Evolutionary conservation across 441 rosid genomes (phyloP).

Genomic region (Melastoma candidum): DNA sequence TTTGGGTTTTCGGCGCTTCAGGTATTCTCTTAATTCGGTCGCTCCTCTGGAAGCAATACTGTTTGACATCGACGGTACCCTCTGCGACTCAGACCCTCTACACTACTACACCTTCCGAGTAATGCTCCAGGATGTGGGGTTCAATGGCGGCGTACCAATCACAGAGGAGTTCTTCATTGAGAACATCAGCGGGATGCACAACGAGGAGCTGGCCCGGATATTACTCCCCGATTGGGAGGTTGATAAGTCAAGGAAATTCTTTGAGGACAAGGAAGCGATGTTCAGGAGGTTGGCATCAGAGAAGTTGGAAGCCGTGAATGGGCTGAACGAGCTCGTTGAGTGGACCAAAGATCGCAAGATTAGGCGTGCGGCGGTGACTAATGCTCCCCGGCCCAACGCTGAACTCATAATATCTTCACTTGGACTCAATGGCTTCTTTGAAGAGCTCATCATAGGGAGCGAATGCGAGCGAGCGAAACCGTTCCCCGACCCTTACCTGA

Average conservation of each 20-base stretch:
- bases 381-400: conserved; percentile 19
- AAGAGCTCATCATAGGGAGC: conserved; percentile 10
- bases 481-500: conserved; percentile 20
- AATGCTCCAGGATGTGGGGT: conserved; percentile 20
- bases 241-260: conserved; percentile 12
- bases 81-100: conserved; percentile 16
- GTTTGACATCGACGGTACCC: conserved; percentile 18
- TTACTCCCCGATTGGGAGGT: conserved; percentile 18
- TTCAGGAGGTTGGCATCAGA: conserved; percentile 20
- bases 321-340: conserved; percentile 12
- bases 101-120: conserved; percentile 15
- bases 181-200: conserved; percentile 17
- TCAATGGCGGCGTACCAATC: conserved; percentile 17
- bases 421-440: conserved; percentile 14
- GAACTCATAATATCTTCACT: conserved; percentile 10
- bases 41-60: conserved; percentile 14
- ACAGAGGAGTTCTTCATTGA: conserved; percentile 17
- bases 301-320: conserved; percentile 14
- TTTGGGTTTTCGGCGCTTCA: too few relatives aligned
- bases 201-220: conserved; percentile 8
- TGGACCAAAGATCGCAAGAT: conserved; percentile 16
- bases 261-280: conserved; percentile 20
- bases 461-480: conserved; percentile 20
- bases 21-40: conserved; percentile 4
- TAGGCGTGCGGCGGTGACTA: conserved; percentile 20